These are phyloP conservation scores for Beauveria varroae DNA, from an alignment of 2,329 filamentous ascomycete genomes.

Conservation along the genomic window DNA sequence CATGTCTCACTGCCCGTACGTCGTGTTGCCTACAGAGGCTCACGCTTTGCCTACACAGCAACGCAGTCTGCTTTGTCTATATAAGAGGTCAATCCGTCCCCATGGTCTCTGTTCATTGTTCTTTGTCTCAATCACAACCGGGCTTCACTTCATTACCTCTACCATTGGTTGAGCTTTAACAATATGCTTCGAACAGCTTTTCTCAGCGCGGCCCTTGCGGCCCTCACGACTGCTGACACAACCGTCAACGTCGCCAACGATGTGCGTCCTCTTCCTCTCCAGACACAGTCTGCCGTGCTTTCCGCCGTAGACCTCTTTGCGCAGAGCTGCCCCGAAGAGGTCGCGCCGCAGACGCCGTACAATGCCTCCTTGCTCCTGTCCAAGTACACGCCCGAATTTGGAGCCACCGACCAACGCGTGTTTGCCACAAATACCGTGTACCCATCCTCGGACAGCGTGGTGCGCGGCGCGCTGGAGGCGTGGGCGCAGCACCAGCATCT, in stretches of 20 bases:
- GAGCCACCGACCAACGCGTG: conserved; percentile 4
- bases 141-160: neutral
- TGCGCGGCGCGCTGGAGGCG: conserved; percentile 37
- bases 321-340: conserved; percentile 27
- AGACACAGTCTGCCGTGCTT: conserved; percentile 15
- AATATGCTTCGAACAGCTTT: conserved; percentile 5
- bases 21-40: neutral
- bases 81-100: neutral
- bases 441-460: conserved; percentile 31
- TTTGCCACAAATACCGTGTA: conserved; percentile 18
- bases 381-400: conserved; percentile 17
- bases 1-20: neutral
- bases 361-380: conserved; percentile 22
- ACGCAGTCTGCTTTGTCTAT: neutral
- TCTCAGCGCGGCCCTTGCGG: conserved; percentile 13
- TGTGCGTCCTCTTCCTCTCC: conserved; percentile 22
- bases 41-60: neutral
- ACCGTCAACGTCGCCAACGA: conserved; percentile 20
- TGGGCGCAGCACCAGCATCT: conserved; percentile 44
- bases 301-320: conserved; percentile 24
- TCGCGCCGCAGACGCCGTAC: conserved; percentile 16
- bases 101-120: neutral
- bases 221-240: neutral
- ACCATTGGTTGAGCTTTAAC: neutral
- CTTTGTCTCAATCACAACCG: neutral